A percentile compares a stretch with the other conserved stretches of the same genome.
phyloP scores from a whole-genome alignment of 2,329 filamentous ascomycete genomes.

The Colletotrichum plurivorum region DNA sequence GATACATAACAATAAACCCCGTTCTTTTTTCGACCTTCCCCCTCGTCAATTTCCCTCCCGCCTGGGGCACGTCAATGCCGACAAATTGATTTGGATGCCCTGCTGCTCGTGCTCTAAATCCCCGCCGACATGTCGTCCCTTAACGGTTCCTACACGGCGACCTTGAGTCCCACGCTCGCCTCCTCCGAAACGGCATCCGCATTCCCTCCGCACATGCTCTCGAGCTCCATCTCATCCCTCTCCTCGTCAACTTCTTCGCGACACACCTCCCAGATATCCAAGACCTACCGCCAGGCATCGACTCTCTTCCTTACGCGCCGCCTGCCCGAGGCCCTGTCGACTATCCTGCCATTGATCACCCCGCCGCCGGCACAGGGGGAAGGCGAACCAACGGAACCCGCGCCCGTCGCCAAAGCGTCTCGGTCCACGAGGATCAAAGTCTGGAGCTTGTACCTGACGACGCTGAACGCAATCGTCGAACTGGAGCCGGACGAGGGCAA shows the following conservation, averaged over 20 bases:
- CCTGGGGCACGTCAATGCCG: slow-evolving; percentile 38
- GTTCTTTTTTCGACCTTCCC: slow-evolving; percentile 32
- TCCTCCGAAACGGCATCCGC: slow-evolving; percentile 48
- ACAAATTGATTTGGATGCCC: slow-evolving; percentile 30
- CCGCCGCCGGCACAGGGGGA: slow-evolving; percentile 65
- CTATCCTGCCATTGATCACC: slow-evolving; percentile 85
- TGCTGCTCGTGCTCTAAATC: slow-evolving; percentile 26
- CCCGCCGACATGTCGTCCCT: slow-evolving; percentile 56
- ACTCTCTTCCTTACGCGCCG: slow-evolving; percentile 96
- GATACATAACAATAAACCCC: slow-evolving; percentile 40
- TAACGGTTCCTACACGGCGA: slow-evolving; percentile 58
- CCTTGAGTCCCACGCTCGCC: slow-evolving; percentile 61
- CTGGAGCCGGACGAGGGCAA: slow-evolving; percentile 92
- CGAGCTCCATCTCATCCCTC: slow-evolving; percentile 79
- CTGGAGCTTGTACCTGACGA: slow-evolving; percentile 96
- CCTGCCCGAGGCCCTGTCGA: slow-evolving; percentile 88
- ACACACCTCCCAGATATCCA: slow-evolving; percentile 83
- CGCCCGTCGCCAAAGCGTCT: slow-evolving; percentile 85
- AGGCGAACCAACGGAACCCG: slow-evolving; percentile 65
- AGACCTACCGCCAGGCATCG: slow-evolving; percentile 93
- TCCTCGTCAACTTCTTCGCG: slow-evolving; percentile 73
- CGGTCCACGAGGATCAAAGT: slow-evolving; percentile 91
- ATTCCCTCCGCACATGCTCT: slow-evolving; percentile 67
- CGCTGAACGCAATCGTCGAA: slow-evolving; percentile 92
- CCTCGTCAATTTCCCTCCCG: slow-evolving; percentile 35